phyloP scores from a whole-genome alignment of 495 filamentous ascomycete genomes.

The Tuber aestivum region DNA sequence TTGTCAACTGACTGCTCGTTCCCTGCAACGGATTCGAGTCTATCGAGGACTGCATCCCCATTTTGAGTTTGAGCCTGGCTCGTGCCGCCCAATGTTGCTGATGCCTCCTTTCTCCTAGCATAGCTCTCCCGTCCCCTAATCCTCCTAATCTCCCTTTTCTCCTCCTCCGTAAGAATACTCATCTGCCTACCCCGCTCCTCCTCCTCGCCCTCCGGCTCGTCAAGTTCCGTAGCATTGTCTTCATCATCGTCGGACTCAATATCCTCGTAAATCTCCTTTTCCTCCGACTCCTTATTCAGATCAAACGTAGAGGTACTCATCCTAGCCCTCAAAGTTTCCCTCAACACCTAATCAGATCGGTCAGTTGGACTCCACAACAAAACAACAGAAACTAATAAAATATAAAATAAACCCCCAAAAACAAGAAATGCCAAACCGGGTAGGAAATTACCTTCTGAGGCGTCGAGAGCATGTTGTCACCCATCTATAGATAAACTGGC shows the following conservation, averaged over 20 bases:
- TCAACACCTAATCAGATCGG: slow-evolving; percentile 19
- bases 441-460: slow-evolving; percentile 36
- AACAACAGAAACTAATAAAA: background rate
- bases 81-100: slow-evolving; percentile 22
- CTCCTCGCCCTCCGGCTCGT: slow-evolving; percentile 28
- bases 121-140: slow-evolving; percentile 35
- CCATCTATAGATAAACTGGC: background rate
- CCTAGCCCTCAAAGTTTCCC: slow-evolving; percentile 27
- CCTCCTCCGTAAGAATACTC: slow-evolving; percentile 16
- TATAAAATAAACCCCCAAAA: background rate
- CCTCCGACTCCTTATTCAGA: slow-evolving; percentile 14
- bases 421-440: background rate
- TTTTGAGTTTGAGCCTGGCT: slow-evolving; percentile 12
- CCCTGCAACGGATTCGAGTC: slow-evolving; percentile 5
- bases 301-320: slow-evolving; percentile 25
- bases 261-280: slow-evolving; percentile 9
- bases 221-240: slow-evolving; percentile 27
- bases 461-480: slow-evolving; percentile 16
- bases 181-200: slow-evolving; percentile 12
- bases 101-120: slow-evolving; percentile 32
- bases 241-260: slow-evolving; percentile 12
- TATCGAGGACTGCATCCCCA: slow-evolving; percentile 11
- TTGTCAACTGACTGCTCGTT: slow-evolving; percentile 2
- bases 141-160: slow-evolving; percentile 24
- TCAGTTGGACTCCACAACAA: background rate